Conservation (phyloP, 306 rosid genomes). For the Luffa acutangula region DNA sequence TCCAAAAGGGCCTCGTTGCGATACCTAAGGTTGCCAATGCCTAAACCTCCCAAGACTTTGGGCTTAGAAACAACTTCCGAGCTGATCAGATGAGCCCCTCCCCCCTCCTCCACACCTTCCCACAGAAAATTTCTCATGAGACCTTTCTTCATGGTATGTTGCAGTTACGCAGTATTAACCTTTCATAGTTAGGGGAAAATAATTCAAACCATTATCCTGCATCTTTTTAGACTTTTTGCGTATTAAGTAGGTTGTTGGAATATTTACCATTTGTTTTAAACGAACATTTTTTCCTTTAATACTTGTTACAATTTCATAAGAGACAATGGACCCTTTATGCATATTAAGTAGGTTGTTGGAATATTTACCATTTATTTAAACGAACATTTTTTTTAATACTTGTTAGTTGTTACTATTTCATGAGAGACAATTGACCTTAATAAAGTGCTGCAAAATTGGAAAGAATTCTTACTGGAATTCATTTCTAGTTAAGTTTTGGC, state of each 20-base stretch:
- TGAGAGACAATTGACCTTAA: neutral
- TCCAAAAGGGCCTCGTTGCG: too few relatives aligned
- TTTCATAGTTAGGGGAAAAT: neutral
- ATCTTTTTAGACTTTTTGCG: neutral
- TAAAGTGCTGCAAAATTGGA: neutral
- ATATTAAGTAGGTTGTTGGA: neutral
- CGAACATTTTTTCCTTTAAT: neutral
- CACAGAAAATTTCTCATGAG: too few relatives aligned
- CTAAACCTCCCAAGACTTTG: too few relatives aligned
- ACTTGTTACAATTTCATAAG: neutral
- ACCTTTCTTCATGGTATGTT: conserved; percentile 85
- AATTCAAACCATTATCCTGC: neutral
- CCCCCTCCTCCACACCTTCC: too few relatives aligned
- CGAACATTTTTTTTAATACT: neutral
- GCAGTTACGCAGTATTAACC: conserved; percentile 1
- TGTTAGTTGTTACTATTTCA: neutral
- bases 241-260: neutral
- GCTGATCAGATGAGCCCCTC: too few relatives aligned
- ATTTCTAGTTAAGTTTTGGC: neutral
- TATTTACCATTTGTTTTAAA: neutral
- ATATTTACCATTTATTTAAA: neutral
- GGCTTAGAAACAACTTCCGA: too few relatives aligned
- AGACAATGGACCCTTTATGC: neutral
- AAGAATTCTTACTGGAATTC: neutral
- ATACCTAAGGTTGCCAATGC: too few relatives aligned